Evolutionary conservation across 1,139 yeast genomes (phyloP).

Genomic region (Yamadazyma sp.): DNA sequence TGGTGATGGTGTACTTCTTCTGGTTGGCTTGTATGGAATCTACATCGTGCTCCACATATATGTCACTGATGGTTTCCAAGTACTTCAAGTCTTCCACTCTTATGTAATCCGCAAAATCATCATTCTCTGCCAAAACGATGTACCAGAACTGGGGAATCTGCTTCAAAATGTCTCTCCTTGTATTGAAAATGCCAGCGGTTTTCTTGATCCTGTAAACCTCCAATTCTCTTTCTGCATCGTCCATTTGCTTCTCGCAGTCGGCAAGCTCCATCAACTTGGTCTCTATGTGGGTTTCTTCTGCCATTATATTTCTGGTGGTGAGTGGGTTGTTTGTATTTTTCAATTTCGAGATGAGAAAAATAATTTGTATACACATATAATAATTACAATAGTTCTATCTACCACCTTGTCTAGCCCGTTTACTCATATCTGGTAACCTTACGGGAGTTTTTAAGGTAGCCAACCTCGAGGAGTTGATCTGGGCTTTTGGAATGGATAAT

Average conservation of each 20-base stretch:
- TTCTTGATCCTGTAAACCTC: conserved; percentile 49
- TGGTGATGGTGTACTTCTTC: conserved; percentile 55
- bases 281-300: conserved; percentile 10
- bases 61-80: conserved; percentile 58
- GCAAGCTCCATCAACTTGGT: conserved; percentile 36
- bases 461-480: conserved; percentile 68
- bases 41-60: conserved; percentile 50
- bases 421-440: conserved; percentile 79
- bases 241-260: conserved; percentile 56
- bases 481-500: conserved; percentile 68
- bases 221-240: conserved; percentile 54
- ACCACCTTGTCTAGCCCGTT: conserved; percentile 51
- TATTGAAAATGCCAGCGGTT: conserved; percentile 50
- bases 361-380: background rate
- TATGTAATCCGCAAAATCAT: conserved; percentile 71
- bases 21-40: conserved; percentile 28
- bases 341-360: conserved; percentile 1
- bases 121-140: conserved; percentile 71
- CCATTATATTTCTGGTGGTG: background rate
- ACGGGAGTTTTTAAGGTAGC: conserved; percentile 89
- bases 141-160: conserved; percentile 74
- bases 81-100: conserved; percentile 68
- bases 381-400: conserved; percentile 1
- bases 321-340: background rate
- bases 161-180: conserved; percentile 46